Evolutionary conservation across 2,329 filamentous ascomycete genomes (phyloP), one percentile per base, ranked within the genome.

Genomic region (Didymella sp.): DNA sequence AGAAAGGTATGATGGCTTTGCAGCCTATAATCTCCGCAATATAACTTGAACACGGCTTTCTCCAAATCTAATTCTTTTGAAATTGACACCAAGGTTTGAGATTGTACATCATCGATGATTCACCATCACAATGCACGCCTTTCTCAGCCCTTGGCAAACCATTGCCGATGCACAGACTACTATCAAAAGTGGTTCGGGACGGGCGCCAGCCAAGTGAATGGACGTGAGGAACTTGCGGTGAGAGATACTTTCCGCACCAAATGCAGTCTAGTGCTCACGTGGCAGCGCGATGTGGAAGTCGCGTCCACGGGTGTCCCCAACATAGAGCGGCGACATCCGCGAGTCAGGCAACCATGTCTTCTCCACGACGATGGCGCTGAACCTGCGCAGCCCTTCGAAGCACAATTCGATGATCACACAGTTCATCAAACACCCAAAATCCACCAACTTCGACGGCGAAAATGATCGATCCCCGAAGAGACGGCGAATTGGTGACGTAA

Each of bases 361-460:
- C 19, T 44, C 46, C 31, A 55, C 63, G 25, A 62, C 55, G 59
- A 76, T 75, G 73, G 70, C 63, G 21, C 66, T 82, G 64, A 74
- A 75, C 61, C 63, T 71, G 49, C 75, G 73, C 66, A 78, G 71
- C 51, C 67, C 76, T 35, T 79, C 79, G 5, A 78, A 78, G 58
- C 78, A 81, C 61, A 81, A 81, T 68, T 74, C 75, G 35, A 82
- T 82, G 79, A 74, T 78, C 30, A 77, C 78, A n/a, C 69, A 71
- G 42, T 74, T 73, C 27, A 74, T 79, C 15, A 74, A 76, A 22
- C 78, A 80, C 52, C 74, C 78, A 2, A 77, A 78, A 64, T 79
- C 79, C 9, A 80, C 77, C 9, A 78, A 79, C 27, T 79, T 75
- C 60, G 70, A 79, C 54, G 73, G 72, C 55, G 70, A 75, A 21